Conservation (phyloP, 441 rosid genomes). For the Adansonia madagascariensis region DNA sequence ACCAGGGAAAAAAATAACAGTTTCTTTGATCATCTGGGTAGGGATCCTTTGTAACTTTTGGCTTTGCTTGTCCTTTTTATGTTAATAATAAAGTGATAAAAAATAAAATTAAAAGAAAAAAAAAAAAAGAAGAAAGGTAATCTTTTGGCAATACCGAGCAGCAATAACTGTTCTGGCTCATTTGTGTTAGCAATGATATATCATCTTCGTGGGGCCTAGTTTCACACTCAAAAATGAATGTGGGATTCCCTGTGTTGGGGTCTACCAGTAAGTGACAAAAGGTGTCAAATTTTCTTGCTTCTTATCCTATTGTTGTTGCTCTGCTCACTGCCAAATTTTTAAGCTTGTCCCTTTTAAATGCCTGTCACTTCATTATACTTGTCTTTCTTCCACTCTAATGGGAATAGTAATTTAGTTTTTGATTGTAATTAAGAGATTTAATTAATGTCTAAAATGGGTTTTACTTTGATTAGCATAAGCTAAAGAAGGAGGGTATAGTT, state of each 20-base stretch:
- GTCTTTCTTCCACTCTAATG: constrained; percentile 10
- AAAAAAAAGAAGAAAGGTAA: neutral
- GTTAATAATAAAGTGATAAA: neutral
- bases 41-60: neutral
- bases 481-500: neutral
- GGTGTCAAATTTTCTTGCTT: constrained; percentile 26
- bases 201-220: constrained; percentile 61
- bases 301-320: constrained; percentile 26
- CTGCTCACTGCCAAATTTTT: constrained; percentile 29
- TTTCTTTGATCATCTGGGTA: constrained; percentile 11
- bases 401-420: neutral
- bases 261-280: constrained; percentile 35
- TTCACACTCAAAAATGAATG: constrained; percentile 33
- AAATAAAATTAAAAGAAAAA: neutral
- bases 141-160: constrained; percentile 15
- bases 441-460: neutral
- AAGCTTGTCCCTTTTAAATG: constrained; percentile 30
- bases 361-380: constrained; percentile 24
- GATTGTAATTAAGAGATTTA: neutral
- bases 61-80: neutral
- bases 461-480: neutral
- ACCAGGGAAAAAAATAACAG: neutral
- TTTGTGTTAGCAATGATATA: constrained; percentile 47
- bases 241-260: constrained; percentile 51
- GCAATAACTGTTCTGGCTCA: constrained; percentile 27